Conservation (phyloP, 805 yeast genomes). For the Nakazawaea wyomingensis region DNA sequence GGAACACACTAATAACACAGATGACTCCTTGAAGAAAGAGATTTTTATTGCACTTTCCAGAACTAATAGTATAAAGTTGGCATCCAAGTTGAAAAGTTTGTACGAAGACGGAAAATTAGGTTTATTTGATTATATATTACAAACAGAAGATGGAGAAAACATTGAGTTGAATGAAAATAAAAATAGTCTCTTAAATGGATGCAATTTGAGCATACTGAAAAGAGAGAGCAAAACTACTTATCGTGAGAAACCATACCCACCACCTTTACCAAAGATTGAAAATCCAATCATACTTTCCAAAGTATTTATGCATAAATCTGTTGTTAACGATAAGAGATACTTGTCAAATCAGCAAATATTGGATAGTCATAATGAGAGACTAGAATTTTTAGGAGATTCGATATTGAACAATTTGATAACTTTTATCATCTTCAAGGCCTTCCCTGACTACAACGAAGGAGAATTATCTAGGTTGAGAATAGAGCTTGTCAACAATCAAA, state of each 20-base stretch:
- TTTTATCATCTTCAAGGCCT: constrained; percentile 54
- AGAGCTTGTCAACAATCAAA: constrained; percentile 65
- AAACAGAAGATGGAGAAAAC: constrained; percentile 29
- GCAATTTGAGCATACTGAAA: constrained; percentile 16
- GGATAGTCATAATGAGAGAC: constrained; percentile 71
- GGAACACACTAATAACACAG: constrained; percentile 22
- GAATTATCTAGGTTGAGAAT: constrained; percentile 68
- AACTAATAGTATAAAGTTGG: constrained; percentile 51
- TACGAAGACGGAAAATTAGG: constrained; percentile 43
- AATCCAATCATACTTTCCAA: constrained; percentile 55
- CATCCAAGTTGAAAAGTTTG: constrained; percentile 52
- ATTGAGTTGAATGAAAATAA: constrained; percentile 17
- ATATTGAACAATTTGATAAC: constrained; percentile 72
- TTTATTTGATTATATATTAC: constrained; percentile 50
- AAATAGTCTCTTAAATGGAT: background rate
- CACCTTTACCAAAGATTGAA: constrained; percentile 63
- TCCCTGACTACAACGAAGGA: constrained; percentile 77
- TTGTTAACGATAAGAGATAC: constrained; percentile 52
- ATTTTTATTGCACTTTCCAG: constrained; percentile 46
- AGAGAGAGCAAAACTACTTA: constrained; percentile 15
- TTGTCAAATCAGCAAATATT: constrained; percentile 53
- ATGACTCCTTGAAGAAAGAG: constrained; percentile 31
- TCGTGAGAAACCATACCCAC: constrained; percentile 41
- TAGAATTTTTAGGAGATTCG: constrained; percentile 90
- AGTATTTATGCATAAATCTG: constrained; percentile 80